phyloP scores from a whole-genome alignment of 495 filamentous ascomycete genomes.

The Friedmanniomyces simplex region DNA sequence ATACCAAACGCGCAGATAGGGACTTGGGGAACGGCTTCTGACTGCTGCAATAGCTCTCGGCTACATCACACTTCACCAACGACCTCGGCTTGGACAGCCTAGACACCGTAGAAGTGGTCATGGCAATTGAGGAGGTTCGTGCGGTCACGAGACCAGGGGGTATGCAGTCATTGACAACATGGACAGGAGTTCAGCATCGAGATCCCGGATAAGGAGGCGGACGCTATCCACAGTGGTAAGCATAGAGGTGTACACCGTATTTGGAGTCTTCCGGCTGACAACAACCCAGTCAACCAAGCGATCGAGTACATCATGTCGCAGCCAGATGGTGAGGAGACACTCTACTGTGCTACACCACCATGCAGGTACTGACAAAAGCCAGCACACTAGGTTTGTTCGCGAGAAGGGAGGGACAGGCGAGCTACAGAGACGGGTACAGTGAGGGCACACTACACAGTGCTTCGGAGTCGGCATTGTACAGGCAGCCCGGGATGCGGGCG shows the following conservation, averaged over 20 bases:
- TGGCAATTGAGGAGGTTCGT: conserved; percentile 98
- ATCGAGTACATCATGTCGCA: conserved; percentile 91
- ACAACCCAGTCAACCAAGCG: conserved; percentile 72
- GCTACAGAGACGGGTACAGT: neutral
- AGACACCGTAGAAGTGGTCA: conserved; percentile 97
- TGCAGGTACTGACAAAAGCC: conserved; percentile 15
- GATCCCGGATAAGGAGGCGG: conserved; percentile 98
- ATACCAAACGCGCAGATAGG: conserved; percentile 4
- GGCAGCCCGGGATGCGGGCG: conserved; percentile 1
- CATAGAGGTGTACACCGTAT: conserved; percentile 6
- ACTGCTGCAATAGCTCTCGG: conserved; percentile 51
- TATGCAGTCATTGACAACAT: conserved; percentile 24
- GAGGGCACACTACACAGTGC: neutral
- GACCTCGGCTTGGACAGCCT: conserved; percentile 93
- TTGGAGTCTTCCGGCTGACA: conserved; percentile 14
- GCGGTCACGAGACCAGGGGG: conserved; percentile 7
- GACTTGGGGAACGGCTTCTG: neutral
- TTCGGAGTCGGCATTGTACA: conserved; percentile 12
- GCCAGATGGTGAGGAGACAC: conserved; percentile 57
- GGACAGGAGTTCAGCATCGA: conserved; percentile 97
- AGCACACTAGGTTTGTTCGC: conserved; percentile 26
- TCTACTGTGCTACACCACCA: neutral
- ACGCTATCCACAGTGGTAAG: conserved; percentile 93
- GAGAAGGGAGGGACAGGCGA: neutral
- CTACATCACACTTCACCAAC: conserved; percentile 79